Percentiles rank a stretch among this genome's conserved stretches.
Evolutionary conservation across 75 land plant genomes (phyloP).

Genomic region (Ceratopteris richardii): DNA sequence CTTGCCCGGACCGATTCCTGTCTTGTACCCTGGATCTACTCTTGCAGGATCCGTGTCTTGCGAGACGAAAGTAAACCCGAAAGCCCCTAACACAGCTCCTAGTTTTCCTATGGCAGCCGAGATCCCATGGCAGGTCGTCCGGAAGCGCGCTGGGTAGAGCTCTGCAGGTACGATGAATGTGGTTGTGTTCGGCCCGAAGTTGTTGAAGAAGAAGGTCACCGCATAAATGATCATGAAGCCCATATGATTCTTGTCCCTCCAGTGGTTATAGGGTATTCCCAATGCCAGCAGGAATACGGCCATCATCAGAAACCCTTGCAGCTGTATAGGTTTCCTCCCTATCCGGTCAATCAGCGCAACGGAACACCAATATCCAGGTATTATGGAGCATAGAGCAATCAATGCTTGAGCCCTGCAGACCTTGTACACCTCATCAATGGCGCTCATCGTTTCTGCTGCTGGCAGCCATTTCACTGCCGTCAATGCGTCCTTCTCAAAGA

Average conservation of each 20-base stretch:
- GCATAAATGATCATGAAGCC: conserved; percentile 27
- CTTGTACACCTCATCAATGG: conserved; percentile 24
- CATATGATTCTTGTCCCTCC: conserved; percentile 19
- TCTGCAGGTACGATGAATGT: conserved; percentile 70
- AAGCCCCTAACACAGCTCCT: conserved; percentile 23
- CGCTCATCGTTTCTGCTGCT: conserved; percentile 10
- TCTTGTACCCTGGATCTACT: conserved; percentile 14
- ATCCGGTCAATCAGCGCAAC: conserved; percentile 45
- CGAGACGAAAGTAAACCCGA: conserved; percentile 19
- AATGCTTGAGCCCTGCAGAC: conserved; percentile 42
- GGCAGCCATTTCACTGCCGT: conserved; percentile 8
- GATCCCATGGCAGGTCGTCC: conserved; percentile 30
- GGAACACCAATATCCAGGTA: conserved; percentile 52
- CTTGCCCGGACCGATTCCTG: conserved; percentile 16
- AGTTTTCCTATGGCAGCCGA: conserved; percentile 2
- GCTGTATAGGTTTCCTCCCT: conserved; percentile 44
- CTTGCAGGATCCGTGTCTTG: conserved; percentile 10
- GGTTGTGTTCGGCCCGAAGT: conserved; percentile 74
- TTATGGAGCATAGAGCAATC: conserved; percentile 41
- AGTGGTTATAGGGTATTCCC: conserved; percentile 33
- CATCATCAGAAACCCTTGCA: conserved; percentile 53
- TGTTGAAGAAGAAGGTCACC: conserved; percentile 13
- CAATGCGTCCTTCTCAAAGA: conserved; percentile 44
- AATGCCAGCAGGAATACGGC: conserved; percentile 33
- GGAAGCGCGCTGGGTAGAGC: conserved; percentile 37